Percentiles rank a stretch among this genome's conserved stretches.
Evolutionary conservation across 176 grass and related monocot species (phyloP).

Genomic region (Guadua angustifolia): DNA sequence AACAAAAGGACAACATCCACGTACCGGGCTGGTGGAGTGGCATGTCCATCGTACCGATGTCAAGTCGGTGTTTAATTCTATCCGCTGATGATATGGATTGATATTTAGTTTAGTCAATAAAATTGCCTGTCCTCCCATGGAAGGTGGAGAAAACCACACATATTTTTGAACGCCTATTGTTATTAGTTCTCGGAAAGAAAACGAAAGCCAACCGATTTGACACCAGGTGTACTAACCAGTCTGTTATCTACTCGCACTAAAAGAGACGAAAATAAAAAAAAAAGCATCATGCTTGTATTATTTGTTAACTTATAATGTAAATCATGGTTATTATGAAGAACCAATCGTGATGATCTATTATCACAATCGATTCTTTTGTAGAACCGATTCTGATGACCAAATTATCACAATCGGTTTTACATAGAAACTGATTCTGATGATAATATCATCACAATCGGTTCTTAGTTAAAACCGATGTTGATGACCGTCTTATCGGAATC

Average conservation of each 20-base stretch:
- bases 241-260: neutral
- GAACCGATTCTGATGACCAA: no score
- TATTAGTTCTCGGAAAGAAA: neutral
- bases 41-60: constrained; percentile 24
- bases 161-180: neutral
- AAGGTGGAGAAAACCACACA: neutral
- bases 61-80: constrained; percentile 7
- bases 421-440: no score
- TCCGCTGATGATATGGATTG: constrained; percentile 6
- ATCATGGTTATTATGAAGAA: no score
- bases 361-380: no score
- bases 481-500: no score
- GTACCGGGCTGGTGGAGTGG: neutral
- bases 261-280: neutral
- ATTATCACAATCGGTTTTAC: no score
- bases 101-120: constrained; percentile 9
- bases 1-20: neutral
- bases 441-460: no score
- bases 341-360: no score
- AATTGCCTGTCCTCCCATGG: neutral
- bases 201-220: constrained; percentile 18
- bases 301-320: neutral
- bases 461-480: no score
- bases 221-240: neutral
- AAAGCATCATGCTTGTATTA: neutral